Conservation (phyloP, 2,329 filamentous ascomycete genomes). For the Phialophora tarda region DNA sequence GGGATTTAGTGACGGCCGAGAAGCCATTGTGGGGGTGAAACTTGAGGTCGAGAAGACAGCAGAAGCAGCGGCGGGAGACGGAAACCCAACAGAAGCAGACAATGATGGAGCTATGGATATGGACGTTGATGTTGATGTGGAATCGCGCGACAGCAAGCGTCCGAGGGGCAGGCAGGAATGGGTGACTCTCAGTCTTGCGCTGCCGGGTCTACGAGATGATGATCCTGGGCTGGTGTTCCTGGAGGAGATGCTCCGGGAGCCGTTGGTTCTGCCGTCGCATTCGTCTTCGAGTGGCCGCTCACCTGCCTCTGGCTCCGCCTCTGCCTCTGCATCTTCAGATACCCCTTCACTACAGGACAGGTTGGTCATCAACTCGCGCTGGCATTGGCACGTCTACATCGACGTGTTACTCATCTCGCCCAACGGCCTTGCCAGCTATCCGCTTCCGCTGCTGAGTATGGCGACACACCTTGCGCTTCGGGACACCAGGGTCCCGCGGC, state of each 20-base stretch:
- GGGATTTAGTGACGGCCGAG: constrained; percentile 92
- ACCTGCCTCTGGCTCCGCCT: too few relatives aligned
- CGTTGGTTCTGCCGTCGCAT: constrained; percentile 66
- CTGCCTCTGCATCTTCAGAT: too few relatives aligned
- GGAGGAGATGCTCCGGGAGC: constrained; percentile 85
- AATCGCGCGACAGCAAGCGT: constrained; percentile 37
- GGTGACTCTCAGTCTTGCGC: constrained; percentile 90
- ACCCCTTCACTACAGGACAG: constrained; percentile 59
- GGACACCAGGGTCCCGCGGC: constrained; percentile 78
- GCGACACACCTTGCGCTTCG: constrained; percentile 93
- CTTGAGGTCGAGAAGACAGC: constrained; percentile 83
- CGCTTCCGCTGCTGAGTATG: constrained; percentile 87
- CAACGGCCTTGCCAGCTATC: constrained; percentile 71
- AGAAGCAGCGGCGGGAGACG: background rate
- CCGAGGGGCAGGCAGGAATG: constrained; percentile 66
- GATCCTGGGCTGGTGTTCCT: constrained; percentile 88
- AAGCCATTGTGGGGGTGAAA: constrained; percentile 95
- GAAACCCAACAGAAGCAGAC: constrained; percentile 17
- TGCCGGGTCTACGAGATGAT: constrained; percentile 88
- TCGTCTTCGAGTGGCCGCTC: background rate
- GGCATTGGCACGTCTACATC: constrained; percentile 95
- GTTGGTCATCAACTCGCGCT: constrained; percentile 85
- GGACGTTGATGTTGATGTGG: constrained; percentile 39
- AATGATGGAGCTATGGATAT: constrained; percentile 28
- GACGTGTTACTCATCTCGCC: constrained; percentile 77